Evolutionary conservation across 495 filamentous ascomycete genomes (phyloP).

Genomic region (Hypomontagnella submonticulosa): DNA sequence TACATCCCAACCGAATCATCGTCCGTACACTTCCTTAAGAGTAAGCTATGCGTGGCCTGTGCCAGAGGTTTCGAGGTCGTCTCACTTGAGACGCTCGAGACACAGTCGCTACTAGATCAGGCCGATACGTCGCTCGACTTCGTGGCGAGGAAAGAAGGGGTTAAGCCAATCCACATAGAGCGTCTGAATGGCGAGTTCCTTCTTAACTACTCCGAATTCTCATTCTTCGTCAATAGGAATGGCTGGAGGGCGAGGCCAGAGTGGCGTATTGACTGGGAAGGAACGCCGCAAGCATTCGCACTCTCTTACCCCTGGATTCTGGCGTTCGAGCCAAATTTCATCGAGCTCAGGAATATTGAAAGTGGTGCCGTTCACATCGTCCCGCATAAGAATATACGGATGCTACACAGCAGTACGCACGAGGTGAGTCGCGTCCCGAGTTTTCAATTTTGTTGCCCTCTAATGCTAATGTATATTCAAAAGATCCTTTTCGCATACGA

Average conservation of each 20-base stretch:
- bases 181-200: slow-evolving; percentile 96
- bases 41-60: slow-evolving; percentile 96
- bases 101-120: slow-evolving; percentile 95
- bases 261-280: slow-evolving; percentile 98
- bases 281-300: slow-evolving; percentile 88
- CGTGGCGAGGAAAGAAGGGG: slow-evolving; percentile 89
- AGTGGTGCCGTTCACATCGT: slow-evolving; percentile 93
- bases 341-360: slow-evolving; percentile 95
- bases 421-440: slow-evolving; percentile 73
- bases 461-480: slow-evolving; percentile 9
- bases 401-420: slow-evolving; percentile 94
- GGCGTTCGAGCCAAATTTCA: slow-evolving; percentile 98
- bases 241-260: slow-evolving; percentile 96
- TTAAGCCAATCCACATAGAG: slow-evolving; percentile 98
- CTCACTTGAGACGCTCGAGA: slow-evolving; percentile 94
- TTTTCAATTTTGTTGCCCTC: slow-evolving; percentile 32
- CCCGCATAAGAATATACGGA: slow-evolving; percentile 93
- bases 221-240: slow-evolving; percentile 98
- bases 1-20: slow-evolving; percentile 97
- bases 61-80: slow-evolving; percentile 97
- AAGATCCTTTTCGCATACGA: slow-evolving; percentile 83
- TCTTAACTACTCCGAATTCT: slow-evolving; percentile 97
- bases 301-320: slow-evolving; percentile 95
- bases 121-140: slow-evolving; percentile 98
- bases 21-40: slow-evolving; percentile 96